phyloP scores from a whole-genome alignment of 2,329 filamentous ascomycete genomes.

The Xylariaceae sp. region DNA sequence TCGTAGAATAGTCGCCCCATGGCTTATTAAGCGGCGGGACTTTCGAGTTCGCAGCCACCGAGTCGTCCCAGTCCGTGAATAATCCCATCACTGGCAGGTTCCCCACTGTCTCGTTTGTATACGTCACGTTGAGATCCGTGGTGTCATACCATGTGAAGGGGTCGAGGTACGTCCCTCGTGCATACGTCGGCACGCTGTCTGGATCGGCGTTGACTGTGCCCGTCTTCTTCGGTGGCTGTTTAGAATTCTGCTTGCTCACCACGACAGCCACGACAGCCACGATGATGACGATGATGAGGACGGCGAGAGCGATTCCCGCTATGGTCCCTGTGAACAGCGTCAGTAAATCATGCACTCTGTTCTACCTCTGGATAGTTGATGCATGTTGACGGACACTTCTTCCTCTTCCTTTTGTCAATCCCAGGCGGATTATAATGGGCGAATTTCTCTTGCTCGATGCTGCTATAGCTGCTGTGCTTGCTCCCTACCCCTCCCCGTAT shows the following conservation, averaged over 20 bases:
- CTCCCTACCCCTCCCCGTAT: conserved; percentile 38
- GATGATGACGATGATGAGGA: conserved; percentile 62
- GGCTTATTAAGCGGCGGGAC: conserved; percentile 70
- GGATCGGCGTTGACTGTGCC: conserved; percentile 49
- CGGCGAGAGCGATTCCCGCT: conserved; percentile 45
- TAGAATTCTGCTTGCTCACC: conserved; percentile 56
- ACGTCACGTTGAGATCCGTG: conserved; percentile 87
- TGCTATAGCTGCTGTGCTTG: conserved; percentile 41
- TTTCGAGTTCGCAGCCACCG: conserved; percentile 66
- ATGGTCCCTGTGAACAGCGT: conserved; percentile 47
- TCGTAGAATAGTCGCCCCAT: conserved; percentile 72
- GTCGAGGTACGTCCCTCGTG: conserved; percentile 72
- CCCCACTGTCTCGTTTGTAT: conserved; percentile 78
- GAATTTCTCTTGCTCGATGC: conserved; percentile 44
- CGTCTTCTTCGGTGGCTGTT: conserved; percentile 33
- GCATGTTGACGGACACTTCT: conserved; percentile 57
- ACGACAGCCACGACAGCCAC: conserved; percentile 54
- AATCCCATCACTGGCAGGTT: conserved; percentile 89
- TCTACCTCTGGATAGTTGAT: too few species aligned
- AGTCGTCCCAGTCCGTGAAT: conserved; percentile 80
- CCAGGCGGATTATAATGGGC: conserved; percentile 36
- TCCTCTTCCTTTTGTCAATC: conserved; percentile 53
- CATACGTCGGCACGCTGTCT: conserved; percentile 56
- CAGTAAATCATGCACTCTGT: too few species aligned
- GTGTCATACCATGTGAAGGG: conserved; percentile 92